These are phyloP conservation scores for Oxalis stricta DNA, from an alignment of 441 rosid species.

Conservation along the genomic window DNA sequence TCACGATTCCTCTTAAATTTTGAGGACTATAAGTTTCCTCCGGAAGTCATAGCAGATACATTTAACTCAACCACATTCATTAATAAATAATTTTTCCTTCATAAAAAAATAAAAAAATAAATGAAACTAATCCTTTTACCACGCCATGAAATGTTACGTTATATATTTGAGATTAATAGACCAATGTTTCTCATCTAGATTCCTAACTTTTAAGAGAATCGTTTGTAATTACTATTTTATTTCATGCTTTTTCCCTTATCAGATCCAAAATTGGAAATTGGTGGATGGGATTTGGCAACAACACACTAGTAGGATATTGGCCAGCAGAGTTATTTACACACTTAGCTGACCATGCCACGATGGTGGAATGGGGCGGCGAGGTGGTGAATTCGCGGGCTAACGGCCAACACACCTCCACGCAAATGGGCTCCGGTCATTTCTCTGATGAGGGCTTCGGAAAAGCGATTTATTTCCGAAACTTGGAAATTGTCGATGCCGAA, in stretches of 20 bases:
- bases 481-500: constrained; percentile 53
- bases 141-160: too few species aligned
- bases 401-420: constrained; percentile 51
- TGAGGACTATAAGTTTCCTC: too few species aligned
- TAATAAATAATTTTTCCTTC: too few species aligned
- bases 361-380: constrained; percentile 71
- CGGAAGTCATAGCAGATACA: too few species aligned
- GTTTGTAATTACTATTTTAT: too few species aligned
- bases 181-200: too few species aligned
- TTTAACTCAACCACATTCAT: too few species aligned
- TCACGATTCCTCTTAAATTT: too few species aligned
- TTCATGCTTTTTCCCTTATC: neutral
- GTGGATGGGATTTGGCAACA: constrained; percentile 72
- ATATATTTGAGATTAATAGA: too few species aligned
- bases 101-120: too few species aligned
- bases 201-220: too few species aligned
- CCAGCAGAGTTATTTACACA: constrained; percentile 65
- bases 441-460: constrained; percentile 48
- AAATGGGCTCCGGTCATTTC: constrained; percentile 70
- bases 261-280: constrained; percentile 64
- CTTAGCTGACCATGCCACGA: constrained; percentile 51
- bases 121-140: too few species aligned
- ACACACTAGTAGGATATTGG: constrained; percentile 56
- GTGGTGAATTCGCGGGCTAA: constrained; percentile 56
- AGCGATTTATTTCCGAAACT: constrained; percentile 53